These are phyloP conservation scores for Friedmanniomyces endolithicus DNA, from an alignment of 495 filamentous ascomycete genomes.

Conservation along the genomic window DNA sequence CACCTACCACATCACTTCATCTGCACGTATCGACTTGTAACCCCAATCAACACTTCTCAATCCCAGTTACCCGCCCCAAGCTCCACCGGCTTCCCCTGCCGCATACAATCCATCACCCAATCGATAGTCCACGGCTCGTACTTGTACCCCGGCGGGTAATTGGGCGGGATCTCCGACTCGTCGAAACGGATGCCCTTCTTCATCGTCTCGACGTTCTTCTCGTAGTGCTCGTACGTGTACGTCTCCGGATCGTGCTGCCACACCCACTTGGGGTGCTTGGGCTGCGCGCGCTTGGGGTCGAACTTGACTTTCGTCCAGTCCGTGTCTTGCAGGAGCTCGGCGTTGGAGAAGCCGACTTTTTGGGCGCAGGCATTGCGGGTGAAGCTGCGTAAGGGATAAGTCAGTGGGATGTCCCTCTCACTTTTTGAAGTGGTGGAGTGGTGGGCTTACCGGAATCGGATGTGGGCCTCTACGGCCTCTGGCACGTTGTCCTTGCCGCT, in stretches of 20 bases:
- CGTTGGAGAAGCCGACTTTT: conserved; percentile 36
- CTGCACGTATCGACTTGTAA: not conserved
- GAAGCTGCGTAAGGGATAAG: conserved; percentile 1
- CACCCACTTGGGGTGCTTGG: conserved; percentile 48
- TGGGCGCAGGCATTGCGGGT: conserved; percentile 16
- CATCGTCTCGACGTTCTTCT: conserved; percentile 21
- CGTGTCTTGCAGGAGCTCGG: conserved; percentile 44
- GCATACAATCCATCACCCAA: conserved; percentile 12
- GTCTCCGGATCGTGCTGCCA: conserved; percentile 49
- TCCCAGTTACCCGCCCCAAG: conserved; percentile 15
- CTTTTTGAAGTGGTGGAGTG: not conserved
- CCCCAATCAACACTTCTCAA: not conserved
- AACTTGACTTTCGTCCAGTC: conserved; percentile 46
- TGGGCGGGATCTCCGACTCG: conserved; percentile 9
- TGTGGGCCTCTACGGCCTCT: conserved; percentile 13
- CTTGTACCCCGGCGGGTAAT: conserved; percentile 21
- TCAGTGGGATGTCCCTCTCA: not conserved
- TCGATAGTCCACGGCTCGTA: conserved; percentile 24
- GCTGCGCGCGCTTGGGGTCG: conserved; percentile 45
- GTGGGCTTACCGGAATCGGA: conserved; percentile 9
- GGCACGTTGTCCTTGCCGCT: conserved; percentile 16
- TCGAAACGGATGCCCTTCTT: conserved; percentile 16
- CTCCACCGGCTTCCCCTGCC: conserved; percentile 8
- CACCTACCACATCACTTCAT: no score
- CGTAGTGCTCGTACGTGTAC: conserved; percentile 45